Base-by-base conservation (phyloP, 768 basidiomycete species). In the Auricularia sp. region DNA sequence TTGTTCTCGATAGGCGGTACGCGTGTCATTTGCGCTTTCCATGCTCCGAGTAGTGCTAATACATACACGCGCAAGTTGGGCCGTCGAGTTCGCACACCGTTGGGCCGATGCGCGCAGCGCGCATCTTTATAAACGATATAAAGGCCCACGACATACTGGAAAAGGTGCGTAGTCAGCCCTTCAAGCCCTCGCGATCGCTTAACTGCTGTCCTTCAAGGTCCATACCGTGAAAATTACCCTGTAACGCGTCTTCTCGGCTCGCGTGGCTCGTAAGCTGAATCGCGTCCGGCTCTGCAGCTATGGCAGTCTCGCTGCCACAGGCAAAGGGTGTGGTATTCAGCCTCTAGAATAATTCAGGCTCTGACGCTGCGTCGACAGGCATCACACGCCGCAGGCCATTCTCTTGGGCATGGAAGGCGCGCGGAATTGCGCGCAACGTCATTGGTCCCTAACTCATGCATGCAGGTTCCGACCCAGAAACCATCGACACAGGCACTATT, bases 281-380 rank as follows among this genome's bases (percentile, higher is more conserved):
- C 51, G 37, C 36, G 36, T 11, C 35, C 39, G 29, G 59, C 59
- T 65, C 59, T 33, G 45, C 33, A 92, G 90, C 62, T 95, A 96
- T 74, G 95, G 95, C 35, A 93, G 90, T 7, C 80, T 98, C 37
- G 94, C 96, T 3, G 95, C 96, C 6, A 98, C 96, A 90, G 89
- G 90, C 51, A 91, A 89, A 82, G 89, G 90, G 90, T 90, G 8
- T 7, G 39, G 42, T 10, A 37, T 54, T 44, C 34, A 36, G 35
- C 36, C 59, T 65, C 24, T 18, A 10, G 14, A 56, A 21, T 11
- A 61, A 35, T 35, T 24, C 13, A 61, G 35, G 39, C 45, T 62
- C 63, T 62, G 35, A 39, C 24, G 36, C 54, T 54, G 59, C 68
- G 37, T 63, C 54, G 3, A 56, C 34, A 92, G 90, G 4, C 91